Conservation (phyloP, 305 asterid species). For the Galium porrigens region DNA sequence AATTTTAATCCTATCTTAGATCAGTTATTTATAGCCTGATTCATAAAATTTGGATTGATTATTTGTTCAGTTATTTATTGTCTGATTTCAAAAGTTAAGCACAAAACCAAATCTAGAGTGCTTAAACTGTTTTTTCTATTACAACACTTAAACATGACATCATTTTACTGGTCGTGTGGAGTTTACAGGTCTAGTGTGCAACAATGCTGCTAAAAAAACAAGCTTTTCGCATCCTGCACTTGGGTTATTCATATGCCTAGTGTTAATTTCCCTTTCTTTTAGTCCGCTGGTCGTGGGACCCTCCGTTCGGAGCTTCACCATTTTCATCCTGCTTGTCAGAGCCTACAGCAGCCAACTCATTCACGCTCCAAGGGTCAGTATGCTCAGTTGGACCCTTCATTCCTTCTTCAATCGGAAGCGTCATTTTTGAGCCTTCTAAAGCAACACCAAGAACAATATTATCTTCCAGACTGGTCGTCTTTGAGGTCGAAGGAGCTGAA, state of each 20-base stretch:
- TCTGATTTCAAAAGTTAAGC: too few species aligned
- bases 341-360: constrained; percentile 15
- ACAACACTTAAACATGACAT: too few species aligned
- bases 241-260: not conserved
- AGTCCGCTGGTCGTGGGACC: constrained; percentile 19
- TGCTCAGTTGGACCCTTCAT: constrained; percentile 17
- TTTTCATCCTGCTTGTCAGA: constrained; percentile 24
- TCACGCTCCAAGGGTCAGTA: constrained; percentile 22
- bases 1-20: too few species aligned
- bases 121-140: too few species aligned
- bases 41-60: too few species aligned
- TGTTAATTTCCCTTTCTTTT: constrained; percentile 12
- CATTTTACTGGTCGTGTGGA: constrained; percentile 6
- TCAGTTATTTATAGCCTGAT: too few species aligned
- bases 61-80: too few species aligned
- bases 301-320: constrained; percentile 13
- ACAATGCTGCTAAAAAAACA: constrained; percentile 31
- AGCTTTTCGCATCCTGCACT: constrained; percentile 29
- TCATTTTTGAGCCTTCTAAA: constrained; percentile 25
- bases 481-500: constrained; percentile 14
- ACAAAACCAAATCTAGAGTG: too few species aligned
- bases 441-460: constrained; percentile 29
- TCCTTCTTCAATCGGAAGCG: constrained; percentile 28
- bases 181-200: constrained; percentile 20
- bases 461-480: constrained; percentile 21